Evolutionary conservation across 805 yeast species (phyloP).

Genomic region (Suhomyces sp.): DNA sequence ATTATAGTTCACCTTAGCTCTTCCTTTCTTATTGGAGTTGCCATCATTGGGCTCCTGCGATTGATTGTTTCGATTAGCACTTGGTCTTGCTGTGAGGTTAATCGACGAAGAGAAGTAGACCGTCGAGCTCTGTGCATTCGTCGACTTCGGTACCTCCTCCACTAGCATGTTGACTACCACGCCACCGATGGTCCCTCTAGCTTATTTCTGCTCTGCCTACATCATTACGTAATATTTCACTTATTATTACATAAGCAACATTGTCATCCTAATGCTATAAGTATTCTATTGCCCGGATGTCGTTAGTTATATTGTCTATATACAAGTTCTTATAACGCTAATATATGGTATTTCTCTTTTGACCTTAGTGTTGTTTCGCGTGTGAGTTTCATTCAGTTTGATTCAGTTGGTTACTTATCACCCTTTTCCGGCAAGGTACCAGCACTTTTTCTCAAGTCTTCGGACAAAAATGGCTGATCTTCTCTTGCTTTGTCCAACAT

Average conservation of each 20-base stretch:
- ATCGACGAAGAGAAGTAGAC: constrained; percentile 41
- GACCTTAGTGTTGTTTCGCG: neutral
- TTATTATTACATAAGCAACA: neutral
- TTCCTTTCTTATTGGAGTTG: constrained; percentile 25
- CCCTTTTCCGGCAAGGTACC: constrained; percentile 25
- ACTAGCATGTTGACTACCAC: constrained; percentile 31
- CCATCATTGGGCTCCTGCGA: constrained; percentile 17
- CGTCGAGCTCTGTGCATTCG: constrained; percentile 31
- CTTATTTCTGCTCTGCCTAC: neutral
- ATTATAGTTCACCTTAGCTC: constrained; percentile 45
- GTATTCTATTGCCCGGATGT: neutral
- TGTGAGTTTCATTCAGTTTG: neutral
- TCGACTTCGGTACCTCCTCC: constrained; percentile 39
- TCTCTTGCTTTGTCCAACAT: constrained; percentile 85
- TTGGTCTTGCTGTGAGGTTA: constrained; percentile 40
- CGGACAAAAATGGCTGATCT: constrained; percentile 71
- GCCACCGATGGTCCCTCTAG: neutral
- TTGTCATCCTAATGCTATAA: neutral
- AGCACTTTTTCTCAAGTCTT: constrained; percentile 27
- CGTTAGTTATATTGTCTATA: neutral
- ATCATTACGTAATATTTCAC: neutral
- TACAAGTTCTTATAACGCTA: neutral
- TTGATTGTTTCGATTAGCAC: constrained; percentile 14
- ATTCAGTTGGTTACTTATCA: constrained; percentile 1
- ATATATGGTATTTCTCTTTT: neutral